phyloP scores from a whole-genome alignment of 2,329 filamentous ascomycete species.

The Fusarium nodosum region DNA sequence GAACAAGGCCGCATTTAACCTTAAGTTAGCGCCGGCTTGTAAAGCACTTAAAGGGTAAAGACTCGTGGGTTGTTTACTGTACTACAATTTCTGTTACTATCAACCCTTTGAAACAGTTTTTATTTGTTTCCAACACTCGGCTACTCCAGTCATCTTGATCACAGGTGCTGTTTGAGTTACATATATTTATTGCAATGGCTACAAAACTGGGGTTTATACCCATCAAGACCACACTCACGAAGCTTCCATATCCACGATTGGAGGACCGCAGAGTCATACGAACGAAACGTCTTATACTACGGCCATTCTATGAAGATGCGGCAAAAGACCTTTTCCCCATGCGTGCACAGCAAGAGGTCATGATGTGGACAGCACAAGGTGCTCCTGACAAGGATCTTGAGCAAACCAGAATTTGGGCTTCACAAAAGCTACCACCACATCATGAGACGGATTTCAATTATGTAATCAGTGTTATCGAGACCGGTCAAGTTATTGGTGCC shows the following conservation, averaged over 20 bases:
- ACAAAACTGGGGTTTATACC: background rate
- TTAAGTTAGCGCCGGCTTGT: background rate
- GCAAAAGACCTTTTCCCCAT: slow-evolving; percentile 12
- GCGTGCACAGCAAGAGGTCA: slow-evolving; percentile 19
- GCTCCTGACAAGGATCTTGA: slow-evolving; percentile 6
- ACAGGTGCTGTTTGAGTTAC: rapidly evolving
- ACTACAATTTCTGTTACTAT: rapidly evolving
- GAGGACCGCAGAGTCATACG: background rate
- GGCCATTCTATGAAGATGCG: slow-evolving; percentile 9
- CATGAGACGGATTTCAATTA: slow-evolving; percentile 2
- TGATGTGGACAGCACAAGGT: slow-evolving; percentile 23
- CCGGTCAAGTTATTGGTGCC: slow-evolving; percentile 5
- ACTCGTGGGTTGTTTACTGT: rapidly evolving
- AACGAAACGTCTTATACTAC: slow-evolving; percentile 4
- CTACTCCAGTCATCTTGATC: rapidly evolving
- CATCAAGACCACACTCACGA: slow-evolving; percentile 12
- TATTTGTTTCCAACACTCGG: rapidly evolving
- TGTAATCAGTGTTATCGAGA: slow-evolving; percentile 15
- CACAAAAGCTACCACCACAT: background rate
- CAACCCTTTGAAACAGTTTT: rapidly evolving
- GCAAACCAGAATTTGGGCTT: background rate
- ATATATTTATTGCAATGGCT: background rate
- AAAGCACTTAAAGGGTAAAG: rapidly evolving
- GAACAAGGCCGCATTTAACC: background rate
- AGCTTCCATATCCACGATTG: slow-evolving; percentile 3